Evolutionary conservation across 768 basidiomycete species (phyloP).

Genomic region (Termitomyces sp.): DNA sequence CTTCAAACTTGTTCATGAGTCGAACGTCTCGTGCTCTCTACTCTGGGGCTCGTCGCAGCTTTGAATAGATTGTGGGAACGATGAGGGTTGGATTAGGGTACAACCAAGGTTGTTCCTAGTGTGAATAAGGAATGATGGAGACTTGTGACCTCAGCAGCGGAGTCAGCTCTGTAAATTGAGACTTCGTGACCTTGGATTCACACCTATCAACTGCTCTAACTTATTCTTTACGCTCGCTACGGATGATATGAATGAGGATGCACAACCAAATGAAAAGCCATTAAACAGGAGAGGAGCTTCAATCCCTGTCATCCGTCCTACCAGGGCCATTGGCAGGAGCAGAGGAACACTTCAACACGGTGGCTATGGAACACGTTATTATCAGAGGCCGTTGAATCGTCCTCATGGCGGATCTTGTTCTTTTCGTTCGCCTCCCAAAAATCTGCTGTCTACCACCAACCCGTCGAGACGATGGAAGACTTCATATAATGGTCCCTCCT

Average conservation of each 20-base stretch:
- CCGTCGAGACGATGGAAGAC: background rate
- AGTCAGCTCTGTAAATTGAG: background rate
- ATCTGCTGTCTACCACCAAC: background rate
- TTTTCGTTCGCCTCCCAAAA: background rate
- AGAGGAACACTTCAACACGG: background rate
- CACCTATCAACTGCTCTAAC: background rate
- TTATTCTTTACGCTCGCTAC: conserved; percentile 5
- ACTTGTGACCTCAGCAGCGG: too few species aligned
- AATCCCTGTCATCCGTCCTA: conserved; percentile 6
- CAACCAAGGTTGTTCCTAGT: too few species aligned
- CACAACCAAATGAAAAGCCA: conserved; percentile 13
- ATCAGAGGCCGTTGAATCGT: background rate
- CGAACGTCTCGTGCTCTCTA: too few species aligned
- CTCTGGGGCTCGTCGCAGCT: too few species aligned
- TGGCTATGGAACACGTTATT: background rate
- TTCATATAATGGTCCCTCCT: background rate
- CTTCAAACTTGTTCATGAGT: too few species aligned
- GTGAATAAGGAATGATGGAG: too few species aligned
- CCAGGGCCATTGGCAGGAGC: background rate
- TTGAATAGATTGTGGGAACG: too few species aligned
- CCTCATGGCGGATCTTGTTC: background rate
- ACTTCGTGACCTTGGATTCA: background rate
- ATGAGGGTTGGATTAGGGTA: too few species aligned
- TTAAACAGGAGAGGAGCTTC: conserved; percentile 8
- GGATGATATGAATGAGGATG: conserved; percentile 15